Base-by-base conservation (phyloP, 176 grass and related monocot species). In the Oryza rufipogon region DNA sequence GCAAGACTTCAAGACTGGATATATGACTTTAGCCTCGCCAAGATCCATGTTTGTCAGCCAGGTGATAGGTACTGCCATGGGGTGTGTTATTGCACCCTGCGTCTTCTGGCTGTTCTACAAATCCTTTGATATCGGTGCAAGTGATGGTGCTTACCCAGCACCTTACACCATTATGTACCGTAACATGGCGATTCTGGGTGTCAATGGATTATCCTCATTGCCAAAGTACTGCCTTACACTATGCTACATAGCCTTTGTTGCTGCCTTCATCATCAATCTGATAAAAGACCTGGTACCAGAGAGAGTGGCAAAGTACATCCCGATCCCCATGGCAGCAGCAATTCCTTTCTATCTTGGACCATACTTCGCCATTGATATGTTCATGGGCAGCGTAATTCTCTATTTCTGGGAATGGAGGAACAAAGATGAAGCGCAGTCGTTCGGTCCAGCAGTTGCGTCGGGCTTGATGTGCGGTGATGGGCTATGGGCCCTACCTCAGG, bases 1-100 rank as follows among this genome's bases (percentile, higher is more conserved):
- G 93, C 91, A 93, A 73, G 91, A 96, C 76, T 96, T 96, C 84
- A 92, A 93, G 79, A 96, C 91, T 12, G 94, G 94, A 11, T 96
- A 96, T 48, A 5, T 96, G 73, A 96, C 93, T 48, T 78, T 96
- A 22, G 86, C 91, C 45, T 96, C 93, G 0, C 93, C 93, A 26
- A 88, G 77, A 67, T 88, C 93, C 71, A 95, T 95, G 93, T 92
- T 95, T 45, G 14, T 95, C 38, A 95, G 93, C 78, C 93, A 96
- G 80, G 86, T 93, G 46, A 87, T 89, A 13, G 91, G 94, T 64
- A 89, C 94, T 9, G 86, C 81, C 68, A 96, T 96, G 78, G 83
- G 88, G 4, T 92, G 91, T 56, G 84, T 92, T 15, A 68, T 87
- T 22, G 56, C 81, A 4, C 91, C 91, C 22, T 92, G 80, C n/a